A percentile compares a stretch with the other conserved stretches of the same genome.
phyloP scores from a whole-genome alignment of 225 moss, liverwort and hornwort genomes.

The Sphagnum contortum region DNA sequence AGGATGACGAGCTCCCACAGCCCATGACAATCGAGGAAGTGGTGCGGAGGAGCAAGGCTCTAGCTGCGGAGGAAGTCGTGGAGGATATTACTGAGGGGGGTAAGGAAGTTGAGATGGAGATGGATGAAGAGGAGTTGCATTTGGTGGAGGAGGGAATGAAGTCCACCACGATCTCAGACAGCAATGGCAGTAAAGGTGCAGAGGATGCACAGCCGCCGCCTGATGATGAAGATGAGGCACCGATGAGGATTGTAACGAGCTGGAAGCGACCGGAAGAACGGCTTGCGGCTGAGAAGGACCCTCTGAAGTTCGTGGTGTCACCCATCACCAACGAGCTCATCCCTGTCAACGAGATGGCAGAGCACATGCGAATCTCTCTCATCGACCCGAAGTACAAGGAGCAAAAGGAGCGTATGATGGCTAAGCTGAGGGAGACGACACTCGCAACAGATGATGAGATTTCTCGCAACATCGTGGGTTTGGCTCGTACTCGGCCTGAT shows the following conservation, averaged over 20 bases:
- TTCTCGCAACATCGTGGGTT: slow-evolving; percentile 90
- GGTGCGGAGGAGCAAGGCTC: slow-evolving; percentile 78
- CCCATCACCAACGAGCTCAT: slow-evolving; percentile 95
- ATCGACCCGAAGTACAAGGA: slow-evolving; percentile 99
- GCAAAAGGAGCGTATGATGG: slow-evolving; percentile 99
- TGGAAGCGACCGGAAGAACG: slow-evolving; percentile 98
- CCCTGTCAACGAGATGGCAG: slow-evolving; percentile 98
- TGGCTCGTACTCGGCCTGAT: slow-evolving; percentile 96
- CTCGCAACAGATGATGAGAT: slow-evolving; percentile 97
- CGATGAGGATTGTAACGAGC: slow-evolving; percentile 94
- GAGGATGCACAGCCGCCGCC: slow-evolving; percentile 17
- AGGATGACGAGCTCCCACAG: slow-evolving; percentile 94
- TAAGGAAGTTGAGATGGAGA: slow-evolving; percentile 98
- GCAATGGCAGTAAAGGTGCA: slow-evolving; percentile 18
- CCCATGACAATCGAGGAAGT: slow-evolving; percentile 99
- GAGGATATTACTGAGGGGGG: slow-evolving; percentile 89
- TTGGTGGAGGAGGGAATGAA: slow-evolving; percentile 96
- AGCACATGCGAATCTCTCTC: slow-evolving; percentile 98
- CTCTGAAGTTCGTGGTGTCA: slow-evolving; percentile 80
- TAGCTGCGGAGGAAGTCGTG: slow-evolving; percentile 75
- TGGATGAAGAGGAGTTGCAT: slow-evolving; percentile 98
- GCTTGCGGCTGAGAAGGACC: slow-evolving; percentile 67
- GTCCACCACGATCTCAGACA: slow-evolving; percentile 62
- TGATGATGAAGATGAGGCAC: slow-evolving; percentile 76
- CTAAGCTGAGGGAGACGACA: slow-evolving; percentile 94